Conservation (phyloP, 2,329 filamentous ascomycete genomes). For the Epichloe amarillans region DNA sequence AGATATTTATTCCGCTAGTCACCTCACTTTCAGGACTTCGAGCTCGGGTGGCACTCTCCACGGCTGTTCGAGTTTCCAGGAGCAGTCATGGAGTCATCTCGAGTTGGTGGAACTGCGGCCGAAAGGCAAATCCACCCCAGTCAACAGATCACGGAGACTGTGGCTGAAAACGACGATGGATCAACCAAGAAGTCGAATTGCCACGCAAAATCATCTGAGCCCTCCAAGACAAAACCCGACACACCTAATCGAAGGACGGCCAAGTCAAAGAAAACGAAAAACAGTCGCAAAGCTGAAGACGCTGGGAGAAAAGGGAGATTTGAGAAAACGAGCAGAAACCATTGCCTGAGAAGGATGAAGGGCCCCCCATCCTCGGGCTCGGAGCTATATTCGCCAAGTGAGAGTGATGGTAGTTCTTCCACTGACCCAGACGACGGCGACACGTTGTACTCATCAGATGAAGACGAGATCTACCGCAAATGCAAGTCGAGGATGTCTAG, state of each 20-base stretch:
- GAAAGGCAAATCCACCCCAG: background rate
- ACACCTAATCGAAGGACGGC: background rate
- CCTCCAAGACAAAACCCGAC: background rate
- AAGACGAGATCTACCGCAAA: background rate
- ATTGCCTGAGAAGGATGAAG: background rate
- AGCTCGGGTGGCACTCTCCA: background rate
- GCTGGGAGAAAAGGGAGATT: background rate
- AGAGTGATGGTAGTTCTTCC: background rate
- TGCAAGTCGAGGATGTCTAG: background rate
- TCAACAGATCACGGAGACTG: background rate
- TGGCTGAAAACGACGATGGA: background rate
- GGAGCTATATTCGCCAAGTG: background rate
- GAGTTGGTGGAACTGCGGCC: background rate
- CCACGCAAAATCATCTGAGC: background rate
- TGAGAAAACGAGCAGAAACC: background rate
- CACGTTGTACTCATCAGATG: background rate
- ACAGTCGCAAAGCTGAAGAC: background rate
- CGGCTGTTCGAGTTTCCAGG: background rate
- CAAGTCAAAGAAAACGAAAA: background rate
- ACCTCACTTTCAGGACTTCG: background rate
- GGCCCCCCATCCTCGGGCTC: background rate
- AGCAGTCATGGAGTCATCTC: conserved; percentile 1
- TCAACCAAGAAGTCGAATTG: background rate
- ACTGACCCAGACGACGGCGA: background rate
- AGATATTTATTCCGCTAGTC: background rate